These are phyloP conservation scores for Spergularia bocconei DNA, from an alignment of 148 eudicot genomes.

Conservation along the genomic window DNA sequence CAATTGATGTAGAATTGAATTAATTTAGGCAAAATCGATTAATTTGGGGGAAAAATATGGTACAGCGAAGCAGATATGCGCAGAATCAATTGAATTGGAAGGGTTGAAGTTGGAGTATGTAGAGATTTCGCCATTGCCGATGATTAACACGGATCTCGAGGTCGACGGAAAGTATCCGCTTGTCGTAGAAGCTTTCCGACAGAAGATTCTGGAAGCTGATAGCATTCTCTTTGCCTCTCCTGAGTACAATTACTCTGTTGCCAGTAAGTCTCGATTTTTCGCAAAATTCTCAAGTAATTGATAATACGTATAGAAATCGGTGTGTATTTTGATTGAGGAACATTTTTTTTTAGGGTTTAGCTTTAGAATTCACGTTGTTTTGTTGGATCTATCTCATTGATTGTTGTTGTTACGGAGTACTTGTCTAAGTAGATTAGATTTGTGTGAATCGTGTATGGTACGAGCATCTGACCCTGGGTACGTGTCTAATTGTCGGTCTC, in stretches of 20 bases:
- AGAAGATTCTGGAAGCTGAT: slow-evolving; percentile 71
- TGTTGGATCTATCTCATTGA: too few relatives aligned
- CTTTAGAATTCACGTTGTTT: too few relatives aligned
- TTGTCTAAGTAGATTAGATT: too few relatives aligned
- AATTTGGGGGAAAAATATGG: background rate
- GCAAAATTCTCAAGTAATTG: too few relatives aligned
- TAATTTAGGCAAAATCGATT: background rate
- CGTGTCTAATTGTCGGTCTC: too few relatives aligned
- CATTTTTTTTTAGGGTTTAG: too few relatives aligned
- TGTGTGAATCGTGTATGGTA: too few relatives aligned
- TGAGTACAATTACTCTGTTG: slow-evolving; percentile 80
- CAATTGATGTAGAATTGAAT: too few relatives aligned
- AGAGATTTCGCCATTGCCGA: slow-evolving; percentile 71
- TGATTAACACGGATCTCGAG: slow-evolving; percentile 85
- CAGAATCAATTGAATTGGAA: slow-evolving; percentile 36
- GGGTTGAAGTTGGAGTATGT: slow-evolving; percentile 60
- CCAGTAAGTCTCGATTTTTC: slow-evolving; percentile 38
- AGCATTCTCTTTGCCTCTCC: slow-evolving; percentile 79
- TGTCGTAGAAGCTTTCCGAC: slow-evolving; percentile 65
- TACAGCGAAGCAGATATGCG: slow-evolving; percentile 52
- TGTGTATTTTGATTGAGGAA: too few relatives aligned
- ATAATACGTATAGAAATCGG: too few relatives aligned
- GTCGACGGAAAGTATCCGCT: slow-evolving; percentile 57
- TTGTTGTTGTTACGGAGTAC: too few relatives aligned
- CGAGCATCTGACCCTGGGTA: too few relatives aligned